Conservation (phyloP, 805 yeast species). For the Teunomyces gatunensis region DNA sequence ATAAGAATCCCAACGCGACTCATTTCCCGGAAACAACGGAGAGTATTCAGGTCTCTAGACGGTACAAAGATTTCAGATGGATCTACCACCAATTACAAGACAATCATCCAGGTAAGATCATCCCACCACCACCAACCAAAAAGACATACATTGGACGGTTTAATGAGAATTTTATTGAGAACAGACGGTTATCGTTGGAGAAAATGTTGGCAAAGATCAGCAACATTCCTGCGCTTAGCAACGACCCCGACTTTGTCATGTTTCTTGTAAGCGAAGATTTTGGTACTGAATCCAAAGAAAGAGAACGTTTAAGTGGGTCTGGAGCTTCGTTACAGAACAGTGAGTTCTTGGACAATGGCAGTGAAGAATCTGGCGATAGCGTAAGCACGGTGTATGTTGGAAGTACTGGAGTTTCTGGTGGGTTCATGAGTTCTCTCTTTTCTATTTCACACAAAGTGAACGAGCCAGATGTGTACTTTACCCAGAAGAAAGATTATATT, state of each 20-base stretch:
- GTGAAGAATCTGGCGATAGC: slow-evolving; percentile 5
- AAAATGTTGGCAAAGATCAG: slow-evolving; percentile 79
- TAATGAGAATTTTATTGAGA: slow-evolving; percentile 85
- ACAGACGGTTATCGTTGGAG: slow-evolving; percentile 79
- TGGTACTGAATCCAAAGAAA: slow-evolving; percentile 60
- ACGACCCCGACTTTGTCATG: slow-evolving; percentile 72
- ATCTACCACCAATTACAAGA: slow-evolving; percentile 81
- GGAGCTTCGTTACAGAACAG: slow-evolving; percentile 41
- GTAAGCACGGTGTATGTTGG: slow-evolving; percentile 3
- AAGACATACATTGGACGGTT: slow-evolving; percentile 92
- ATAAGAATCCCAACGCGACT: slow-evolving; percentile 34
- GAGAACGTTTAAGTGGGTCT: slow-evolving; percentile 60
- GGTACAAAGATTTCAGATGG: slow-evolving; percentile 95
- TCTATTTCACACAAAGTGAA: slow-evolving; percentile 63
- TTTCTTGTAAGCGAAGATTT: slow-evolving; percentile 78
- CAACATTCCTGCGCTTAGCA: slow-evolving; percentile 51
- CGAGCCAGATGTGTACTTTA: slow-evolving; percentile 79
- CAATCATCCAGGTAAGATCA: slow-evolving; percentile 84
- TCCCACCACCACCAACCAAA: slow-evolving; percentile 92
- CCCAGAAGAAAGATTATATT: slow-evolving; percentile 63
- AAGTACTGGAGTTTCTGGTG: slow-evolving; percentile 33
- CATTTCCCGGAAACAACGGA: slow-evolving; percentile 10
- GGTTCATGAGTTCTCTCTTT: slow-evolving; percentile 70
- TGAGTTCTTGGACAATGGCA: slow-evolving; percentile 36
- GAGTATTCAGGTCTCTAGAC: slow-evolving; percentile 56